Conservation (phyloP, 805 yeast species). For the Yarrowia hollandica region DNA sequence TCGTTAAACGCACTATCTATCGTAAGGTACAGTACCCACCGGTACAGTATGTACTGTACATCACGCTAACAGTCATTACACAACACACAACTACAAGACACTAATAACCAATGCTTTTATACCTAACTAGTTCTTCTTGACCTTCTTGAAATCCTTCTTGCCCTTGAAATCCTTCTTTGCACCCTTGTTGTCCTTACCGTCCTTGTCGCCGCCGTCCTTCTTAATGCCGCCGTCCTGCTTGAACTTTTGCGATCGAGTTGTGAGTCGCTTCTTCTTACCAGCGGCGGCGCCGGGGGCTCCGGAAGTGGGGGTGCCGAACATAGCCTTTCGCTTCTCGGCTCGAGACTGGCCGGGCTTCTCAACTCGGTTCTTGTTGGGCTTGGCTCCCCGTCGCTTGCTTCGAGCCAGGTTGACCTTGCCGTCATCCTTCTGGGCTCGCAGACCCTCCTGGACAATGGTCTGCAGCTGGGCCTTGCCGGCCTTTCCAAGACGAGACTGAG, state of each 20-base stretch:
- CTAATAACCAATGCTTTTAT: not conserved
- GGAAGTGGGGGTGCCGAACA: not conserved
- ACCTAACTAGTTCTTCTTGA: not conserved
- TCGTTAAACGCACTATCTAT: too few species aligned
- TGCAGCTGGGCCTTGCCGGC: constrained; percentile 70
- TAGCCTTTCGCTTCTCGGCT: constrained; percentile 22
- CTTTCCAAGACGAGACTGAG: constrained; percentile 69
- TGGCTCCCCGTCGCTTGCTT: constrained; percentile 39
- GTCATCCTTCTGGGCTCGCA: constrained; percentile 71
- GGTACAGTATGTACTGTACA: too few species aligned
- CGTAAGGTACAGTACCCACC: too few species aligned
- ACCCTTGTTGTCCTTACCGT: not conserved
- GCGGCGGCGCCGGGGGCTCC: not conserved
- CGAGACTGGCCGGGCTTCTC: constrained; percentile 35
- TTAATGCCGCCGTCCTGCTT: constrained; percentile 23
- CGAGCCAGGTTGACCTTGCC: constrained; percentile 27
- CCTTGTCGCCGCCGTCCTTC: not conserved
- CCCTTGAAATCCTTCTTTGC: too few species aligned
- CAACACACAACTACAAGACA: too few species aligned
- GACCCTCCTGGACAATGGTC: constrained; percentile 61
- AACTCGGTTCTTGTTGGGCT: constrained; percentile 40
- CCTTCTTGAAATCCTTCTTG: not conserved
- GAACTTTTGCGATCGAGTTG: constrained; percentile 24
- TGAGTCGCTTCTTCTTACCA: constrained; percentile 21
- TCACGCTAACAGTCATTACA: too few species aligned